These are phyloP conservation scores for Carex sylvatica DNA, from an alignment of 202 grass and related monocot genomes.

Conservation along the genomic window DNA sequence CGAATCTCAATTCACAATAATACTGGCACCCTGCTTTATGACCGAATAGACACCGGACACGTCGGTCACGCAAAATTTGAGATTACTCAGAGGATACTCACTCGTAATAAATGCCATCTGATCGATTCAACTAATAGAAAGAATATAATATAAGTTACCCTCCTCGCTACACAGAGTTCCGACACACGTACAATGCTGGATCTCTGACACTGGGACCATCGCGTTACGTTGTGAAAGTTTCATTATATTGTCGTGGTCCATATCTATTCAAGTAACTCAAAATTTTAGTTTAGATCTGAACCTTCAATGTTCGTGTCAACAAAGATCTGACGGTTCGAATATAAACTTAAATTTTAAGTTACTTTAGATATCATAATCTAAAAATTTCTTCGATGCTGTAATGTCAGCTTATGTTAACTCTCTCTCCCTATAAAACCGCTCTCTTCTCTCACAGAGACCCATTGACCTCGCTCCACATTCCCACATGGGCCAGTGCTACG, in stretches of 20 bases:
- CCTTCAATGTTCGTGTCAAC: no score
- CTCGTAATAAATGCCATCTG: background rate
- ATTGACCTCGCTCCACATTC: conserved; percentile 1
- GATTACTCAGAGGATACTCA: no score
- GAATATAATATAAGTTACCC: background rate
- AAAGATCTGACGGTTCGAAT: no score
- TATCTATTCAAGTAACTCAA: no score
- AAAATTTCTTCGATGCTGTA: background rate
- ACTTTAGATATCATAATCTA: background rate
- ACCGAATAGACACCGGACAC: no score
- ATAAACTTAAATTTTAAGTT: no score
- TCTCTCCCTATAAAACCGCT: conserved; percentile 16
- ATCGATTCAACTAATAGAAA: background rate
- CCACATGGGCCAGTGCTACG: conserved; percentile 91
- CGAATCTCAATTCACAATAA: no score
- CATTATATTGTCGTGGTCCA: no score
- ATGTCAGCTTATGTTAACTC: conserved; percentile 1
- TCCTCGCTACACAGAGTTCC: background rate
- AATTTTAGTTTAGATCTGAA: no score
- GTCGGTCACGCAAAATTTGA: no score
- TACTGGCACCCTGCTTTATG: no score
- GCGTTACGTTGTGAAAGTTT: background rate
- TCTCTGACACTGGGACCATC: background rate
- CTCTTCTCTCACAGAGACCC: background rate
- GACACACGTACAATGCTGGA: background rate